Evolutionary conservation across 805 yeast genomes (phyloP).

Genomic region (Lipomyces starkeyi): DNA sequence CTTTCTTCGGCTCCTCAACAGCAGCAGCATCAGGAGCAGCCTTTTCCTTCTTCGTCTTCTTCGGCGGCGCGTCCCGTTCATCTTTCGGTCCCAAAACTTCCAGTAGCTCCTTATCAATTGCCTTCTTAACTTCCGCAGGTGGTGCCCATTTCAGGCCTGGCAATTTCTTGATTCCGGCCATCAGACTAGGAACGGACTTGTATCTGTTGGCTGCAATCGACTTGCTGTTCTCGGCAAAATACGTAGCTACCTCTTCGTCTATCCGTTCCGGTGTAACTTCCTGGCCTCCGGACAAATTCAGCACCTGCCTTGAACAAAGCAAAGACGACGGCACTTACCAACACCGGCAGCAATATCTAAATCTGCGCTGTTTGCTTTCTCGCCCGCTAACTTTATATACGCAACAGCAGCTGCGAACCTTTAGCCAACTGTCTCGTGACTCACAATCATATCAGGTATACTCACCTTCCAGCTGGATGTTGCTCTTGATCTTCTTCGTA

Average conservation of each 20-base stretch:
- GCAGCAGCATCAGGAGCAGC: conserved; percentile 36
- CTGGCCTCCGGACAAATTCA: conserved; percentile 55
- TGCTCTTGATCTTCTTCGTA: conserved; percentile 66
- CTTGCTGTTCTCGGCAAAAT: conserved; percentile 62
- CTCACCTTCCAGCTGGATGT: conserved; percentile 70
- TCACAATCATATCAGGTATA: not conserved
- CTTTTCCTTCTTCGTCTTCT: conserved; percentile 55
- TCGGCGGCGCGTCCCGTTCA: conserved; percentile 84
- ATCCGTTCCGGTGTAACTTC: conserved; percentile 72
- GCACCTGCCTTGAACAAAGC: not conserved
- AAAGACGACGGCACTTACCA: conserved; percentile 44
- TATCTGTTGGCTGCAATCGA: conserved; percentile 77
- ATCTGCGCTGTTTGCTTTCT: conserved; percentile 53
- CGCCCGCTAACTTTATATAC: conserved; percentile 64
- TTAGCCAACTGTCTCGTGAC: not conserved
- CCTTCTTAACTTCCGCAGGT: conserved; percentile 84
- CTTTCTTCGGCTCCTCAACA: conserved; percentile 51
- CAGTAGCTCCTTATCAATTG: conserved; percentile 77
- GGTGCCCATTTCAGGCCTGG: conserved; percentile 90
- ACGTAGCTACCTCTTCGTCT: conserved; percentile 59
- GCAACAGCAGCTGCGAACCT: conserved; percentile 49
- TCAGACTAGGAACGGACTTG: conserved; percentile 72
- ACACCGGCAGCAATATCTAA: conserved; percentile 72
- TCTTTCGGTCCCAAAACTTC: conserved; percentile 90
- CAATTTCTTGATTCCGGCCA: conserved; percentile 76